Percentiles rank a stretch among this genome's conserved stretches.
Conservation (phyloP, 306 rosid genomes). For the Vicia villosa region DNA sequence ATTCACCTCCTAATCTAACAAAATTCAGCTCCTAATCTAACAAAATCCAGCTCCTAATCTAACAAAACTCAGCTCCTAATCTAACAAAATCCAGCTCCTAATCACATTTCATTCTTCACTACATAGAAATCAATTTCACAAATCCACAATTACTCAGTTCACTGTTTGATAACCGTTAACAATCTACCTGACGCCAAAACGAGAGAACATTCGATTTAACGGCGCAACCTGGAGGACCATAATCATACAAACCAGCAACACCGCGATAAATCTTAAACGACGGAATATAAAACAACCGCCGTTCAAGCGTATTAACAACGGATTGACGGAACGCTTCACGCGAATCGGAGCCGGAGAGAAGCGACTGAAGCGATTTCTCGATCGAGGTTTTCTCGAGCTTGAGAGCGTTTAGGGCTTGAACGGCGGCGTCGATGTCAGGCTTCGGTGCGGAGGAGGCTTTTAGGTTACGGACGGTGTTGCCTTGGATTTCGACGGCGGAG, state of each 20-base stretch:
- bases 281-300: slow-evolving; percentile 78
- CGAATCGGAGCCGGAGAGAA: slow-evolving; percentile 48
- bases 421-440: slow-evolving; percentile 66
- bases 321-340: slow-evolving; percentile 75
- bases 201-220: slow-evolving; percentile 83
- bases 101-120: no score
- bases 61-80: neutral
- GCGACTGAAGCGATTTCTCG: slow-evolving; percentile 57
- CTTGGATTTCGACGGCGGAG: slow-evolving; percentile 66
- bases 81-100: neutral
- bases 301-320: slow-evolving; percentile 75
- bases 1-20: no score
- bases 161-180: no score
- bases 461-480: slow-evolving; percentile 61
- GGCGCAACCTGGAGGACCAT: slow-evolving; percentile 87
- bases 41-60: no score
- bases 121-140: neutral
- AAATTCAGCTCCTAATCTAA: no score
- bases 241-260: slow-evolving; percentile 84
- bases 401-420: slow-evolving; percentile 57
- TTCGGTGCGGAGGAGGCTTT: slow-evolving; percentile 55
- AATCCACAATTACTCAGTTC: no score
- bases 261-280: slow-evolving; percentile 87
- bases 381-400: slow-evolving; percentile 66
- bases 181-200: slow-evolving; percentile 79